These are phyloP conservation scores for Kluyveromyces nonfermentans DNA, from an alignment of 805 yeast species.

Conservation along the genomic window DNA sequence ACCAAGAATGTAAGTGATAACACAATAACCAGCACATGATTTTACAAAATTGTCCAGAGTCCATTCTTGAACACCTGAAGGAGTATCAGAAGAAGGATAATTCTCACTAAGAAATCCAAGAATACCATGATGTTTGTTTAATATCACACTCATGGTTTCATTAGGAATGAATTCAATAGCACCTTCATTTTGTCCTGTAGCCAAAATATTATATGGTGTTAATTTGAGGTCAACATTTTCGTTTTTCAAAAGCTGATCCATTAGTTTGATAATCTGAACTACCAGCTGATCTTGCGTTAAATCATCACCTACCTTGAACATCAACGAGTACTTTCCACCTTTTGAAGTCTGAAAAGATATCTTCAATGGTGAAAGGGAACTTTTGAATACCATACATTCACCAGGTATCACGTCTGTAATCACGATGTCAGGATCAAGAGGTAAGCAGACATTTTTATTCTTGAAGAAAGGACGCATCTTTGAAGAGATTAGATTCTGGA, in stretches of 20 bases:
- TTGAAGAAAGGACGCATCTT: slow-evolving; percentile 33
- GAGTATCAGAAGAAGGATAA: slow-evolving; percentile 42
- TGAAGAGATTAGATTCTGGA: slow-evolving; percentile 38
- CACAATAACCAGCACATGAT: slow-evolving; percentile 97
- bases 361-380: slow-evolving; percentile 82
- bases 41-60: slow-evolving; percentile 91
- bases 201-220: slow-evolving; percentile 82
- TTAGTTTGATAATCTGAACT: slow-evolving; percentile 82
- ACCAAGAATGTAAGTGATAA: slow-evolving; percentile 85
- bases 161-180: slow-evolving; percentile 92
- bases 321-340: slow-evolving; percentile 56
- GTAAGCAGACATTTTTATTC: slow-evolving; percentile 52
- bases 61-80: slow-evolving; percentile 32
- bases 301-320: slow-evolving; percentile 94
- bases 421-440: slow-evolving; percentile 71
- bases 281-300: slow-evolving; percentile 93
- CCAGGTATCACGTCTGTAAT: slow-evolving; percentile 72
- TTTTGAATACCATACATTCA: slow-evolving; percentile 80
- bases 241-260: slow-evolving; percentile 80
- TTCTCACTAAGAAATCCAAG: slow-evolving; percentile 59
- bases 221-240: slow-evolving; percentile 84
- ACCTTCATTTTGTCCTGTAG: slow-evolving; percentile 87
- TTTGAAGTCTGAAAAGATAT: slow-evolving; percentile 57
- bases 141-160: slow-evolving; percentile 72
- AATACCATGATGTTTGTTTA: slow-evolving; percentile 67